Evolutionary conservation across 78 protist genomes (phyloP).

Genomic region (Dictyostelium capitatum): DNA sequence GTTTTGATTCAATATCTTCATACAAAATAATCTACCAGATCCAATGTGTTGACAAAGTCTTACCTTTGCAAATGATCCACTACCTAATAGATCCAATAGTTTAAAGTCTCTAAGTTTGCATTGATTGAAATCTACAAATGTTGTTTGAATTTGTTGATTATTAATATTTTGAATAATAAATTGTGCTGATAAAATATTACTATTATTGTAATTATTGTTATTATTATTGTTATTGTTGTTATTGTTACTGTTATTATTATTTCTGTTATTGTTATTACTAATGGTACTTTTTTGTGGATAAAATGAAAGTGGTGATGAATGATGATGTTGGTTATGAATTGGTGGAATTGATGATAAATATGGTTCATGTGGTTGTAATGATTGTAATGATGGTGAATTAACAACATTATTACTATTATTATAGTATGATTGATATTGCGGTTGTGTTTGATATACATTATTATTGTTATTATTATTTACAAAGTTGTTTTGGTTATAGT

Average conservation of each 20-base stretch:
- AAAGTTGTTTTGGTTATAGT: too few relatives aligned
- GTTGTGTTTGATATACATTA: too few relatives aligned
- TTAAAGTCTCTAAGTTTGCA: constrained; percentile 34
- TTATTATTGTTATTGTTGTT: neutral
- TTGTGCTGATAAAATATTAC: neutral
- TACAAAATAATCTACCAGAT: constrained; percentile 51
- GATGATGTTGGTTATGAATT: neutral
- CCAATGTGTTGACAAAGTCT: constrained; percentile 46
- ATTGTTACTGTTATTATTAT: neutral
- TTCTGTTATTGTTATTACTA: neutral
- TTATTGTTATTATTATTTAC: too few relatives aligned
- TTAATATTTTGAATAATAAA: neutral
- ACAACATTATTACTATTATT: too few relatives aligned
- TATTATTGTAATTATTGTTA: neutral
- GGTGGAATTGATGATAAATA: neutral
- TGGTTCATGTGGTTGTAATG: neutral
- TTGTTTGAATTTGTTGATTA: constrained; percentile 1
- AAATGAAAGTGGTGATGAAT: neutral
- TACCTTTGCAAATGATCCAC: constrained; percentile 80
- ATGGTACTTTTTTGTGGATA: neutral
- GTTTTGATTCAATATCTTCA: constrained; percentile 78
- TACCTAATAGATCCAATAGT: constrained; percentile 59
- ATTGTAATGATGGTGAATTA: neutral
- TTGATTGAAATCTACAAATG: neutral
- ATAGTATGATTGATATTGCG: too few relatives aligned